Base-by-base conservation (phyloP, 2,329 filamentous ascomycete species). In the Stemphylium vesicarium region DNA sequence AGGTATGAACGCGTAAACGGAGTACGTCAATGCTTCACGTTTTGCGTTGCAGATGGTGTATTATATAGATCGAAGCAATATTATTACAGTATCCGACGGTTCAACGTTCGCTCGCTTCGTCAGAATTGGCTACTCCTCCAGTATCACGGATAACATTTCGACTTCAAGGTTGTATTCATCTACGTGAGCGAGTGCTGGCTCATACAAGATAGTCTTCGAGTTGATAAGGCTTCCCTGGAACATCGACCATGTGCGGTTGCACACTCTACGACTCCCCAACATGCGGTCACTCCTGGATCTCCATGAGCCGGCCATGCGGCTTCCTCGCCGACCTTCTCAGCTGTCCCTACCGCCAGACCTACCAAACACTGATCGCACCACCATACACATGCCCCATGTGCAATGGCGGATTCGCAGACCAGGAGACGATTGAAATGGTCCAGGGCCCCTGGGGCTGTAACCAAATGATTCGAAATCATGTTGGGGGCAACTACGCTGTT, bases 241-340 rank as follows among this genome's bases (percentile, higher is more conserved):
- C 13, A 45, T 37, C 12, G 48, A 60, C 41, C 9, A 84, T 84
- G 82, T 84, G 82, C 65, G 69, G 71, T 24, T 78, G 77, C 29
- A 74, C 74, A 13, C 72, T 76, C 44, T 81, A 77, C 70, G 75
- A 77, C 61, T 81, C 80, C 0, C 68, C 70, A 6, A 74, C 71
- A 44, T 84, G 82, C 66, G 65, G 67, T 7, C 81, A 83, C 58
- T 71, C 76, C 24, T 84, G 81, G 80, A 67, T 82, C 49, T 77
- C 75, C 20, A 78, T 84, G 60, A 70, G 69, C 20, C 66, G 74
- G 11, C 76, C 79, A 8, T 84, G 82, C 65, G 69, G 65, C 4
- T 69, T 68, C 31, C 66, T 70, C 33, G 69, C 68, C 20, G 74
- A 80, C 50, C 72, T 81, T 15, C 59, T 77, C 33, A 78, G 62